Evolutionary conservation across 176 grass and related monocot species (phyloP).

Genomic region (Oryza australiensis): DNA sequence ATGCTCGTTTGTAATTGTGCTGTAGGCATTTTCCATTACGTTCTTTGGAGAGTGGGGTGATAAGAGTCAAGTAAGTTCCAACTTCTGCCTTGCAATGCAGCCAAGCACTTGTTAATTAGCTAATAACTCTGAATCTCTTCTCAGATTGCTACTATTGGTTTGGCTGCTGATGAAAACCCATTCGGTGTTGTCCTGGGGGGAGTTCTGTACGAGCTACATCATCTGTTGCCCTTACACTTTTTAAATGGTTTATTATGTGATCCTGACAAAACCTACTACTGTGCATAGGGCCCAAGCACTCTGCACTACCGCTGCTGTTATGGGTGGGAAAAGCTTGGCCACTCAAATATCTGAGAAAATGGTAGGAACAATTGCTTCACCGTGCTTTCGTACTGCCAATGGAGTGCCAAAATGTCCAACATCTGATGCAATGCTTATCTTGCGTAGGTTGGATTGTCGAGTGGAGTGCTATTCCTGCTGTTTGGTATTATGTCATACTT

Average conservation of each 20-base stretch:
- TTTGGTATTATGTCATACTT: conserved; percentile 80
- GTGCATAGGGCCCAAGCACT: conserved; percentile 77
- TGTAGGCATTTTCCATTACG: conserved; percentile 96
- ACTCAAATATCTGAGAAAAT: conserved; percentile 98
- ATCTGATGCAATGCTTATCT: background rate
- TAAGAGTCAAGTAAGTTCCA: conserved; percentile 83
- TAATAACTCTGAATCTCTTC: background rate
- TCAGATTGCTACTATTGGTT: conserved; percentile 97
- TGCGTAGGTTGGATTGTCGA: conserved; percentile 72
- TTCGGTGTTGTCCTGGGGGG: conserved; percentile 95
- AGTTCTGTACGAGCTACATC: conserved; percentile 57
- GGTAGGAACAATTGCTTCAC: conserved; percentile 40
- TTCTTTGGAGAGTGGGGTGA: conserved; percentile 99
- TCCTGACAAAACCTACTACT: conserved; percentile 23
- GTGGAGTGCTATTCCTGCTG: conserved; percentile 76
- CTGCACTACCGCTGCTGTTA: conserved; percentile 92
- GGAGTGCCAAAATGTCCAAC: background rate
- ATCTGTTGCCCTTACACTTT: background rate
- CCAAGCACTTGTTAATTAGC: conserved; percentile 7
- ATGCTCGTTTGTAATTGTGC: conserved; percentile 18
- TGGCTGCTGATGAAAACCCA: conserved; percentile 92
- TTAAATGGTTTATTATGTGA: background rate
- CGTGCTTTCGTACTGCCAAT: background rate
- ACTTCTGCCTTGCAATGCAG: conserved; percentile 9
- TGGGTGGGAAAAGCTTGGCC: conserved; percentile 93